Conservation (phyloP, 148 eudicot genomes). For the Polygonum maritimum region DNA sequence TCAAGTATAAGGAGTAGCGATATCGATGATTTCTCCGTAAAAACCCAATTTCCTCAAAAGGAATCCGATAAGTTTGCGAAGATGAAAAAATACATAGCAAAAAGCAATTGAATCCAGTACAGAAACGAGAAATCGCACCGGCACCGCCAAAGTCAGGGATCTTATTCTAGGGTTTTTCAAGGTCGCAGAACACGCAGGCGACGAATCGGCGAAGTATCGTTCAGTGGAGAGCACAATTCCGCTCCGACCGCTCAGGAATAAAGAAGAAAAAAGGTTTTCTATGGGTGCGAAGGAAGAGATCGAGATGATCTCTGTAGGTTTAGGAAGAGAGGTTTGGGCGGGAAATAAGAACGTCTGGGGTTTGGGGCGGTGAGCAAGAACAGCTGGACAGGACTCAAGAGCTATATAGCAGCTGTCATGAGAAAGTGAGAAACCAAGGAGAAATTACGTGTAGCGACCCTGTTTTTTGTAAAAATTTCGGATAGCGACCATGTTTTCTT, state of each 20-base stretch:
- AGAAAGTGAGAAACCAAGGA: too few relatives aligned
- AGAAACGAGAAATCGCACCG: slow-evolving; percentile 2
- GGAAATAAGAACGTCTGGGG: slow-evolving; percentile 1
- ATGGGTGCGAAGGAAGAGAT: background rate
- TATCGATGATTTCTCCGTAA: background rate
- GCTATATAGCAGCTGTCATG: too few relatives aligned
- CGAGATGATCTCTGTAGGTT: background rate
- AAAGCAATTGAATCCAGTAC: background rate
- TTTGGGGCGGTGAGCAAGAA: background rate
- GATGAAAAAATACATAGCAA: background rate
- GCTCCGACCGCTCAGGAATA: background rate
- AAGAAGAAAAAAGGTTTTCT: background rate
- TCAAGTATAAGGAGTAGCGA: background rate
- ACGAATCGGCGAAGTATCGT: background rate
- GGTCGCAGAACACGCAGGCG: background rate
- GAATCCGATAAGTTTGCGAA: background rate
- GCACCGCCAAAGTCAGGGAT: background rate
- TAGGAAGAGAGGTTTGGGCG: background rate
- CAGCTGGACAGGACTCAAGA: background rate
- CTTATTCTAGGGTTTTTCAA: background rate
- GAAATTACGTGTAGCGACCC: too few relatives aligned
- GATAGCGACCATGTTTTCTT: background rate
- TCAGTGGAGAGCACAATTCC: background rate
- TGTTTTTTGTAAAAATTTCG: background rate
- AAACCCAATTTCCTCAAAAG: background rate